Conservation (phyloP, 768 basidiomycete species). For the Crepidotus variabilis region DNA sequence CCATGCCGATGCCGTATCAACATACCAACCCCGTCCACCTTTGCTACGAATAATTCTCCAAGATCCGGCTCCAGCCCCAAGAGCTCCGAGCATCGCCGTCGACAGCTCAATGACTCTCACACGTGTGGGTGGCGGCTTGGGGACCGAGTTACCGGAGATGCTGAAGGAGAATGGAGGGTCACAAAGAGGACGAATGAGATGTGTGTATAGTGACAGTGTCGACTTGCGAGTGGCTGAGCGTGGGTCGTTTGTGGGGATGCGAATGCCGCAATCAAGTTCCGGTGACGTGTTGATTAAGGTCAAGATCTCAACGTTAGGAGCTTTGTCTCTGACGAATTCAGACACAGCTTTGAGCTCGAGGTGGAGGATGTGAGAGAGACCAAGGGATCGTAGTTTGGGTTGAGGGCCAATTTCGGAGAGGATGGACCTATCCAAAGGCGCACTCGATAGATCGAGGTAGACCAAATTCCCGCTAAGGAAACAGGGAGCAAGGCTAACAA, state of each 20-base stretch:
- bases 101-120: slow-evolving; percentile 88
- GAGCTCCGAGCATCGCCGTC: slow-evolving; percentile 59
- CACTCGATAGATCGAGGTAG: slow-evolving; percentile 89
- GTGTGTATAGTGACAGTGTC: slow-evolving; percentile 70
- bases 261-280: slow-evolving; percentile 59
- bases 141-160: slow-evolving; percentile 26
- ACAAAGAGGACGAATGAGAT: slow-evolving; percentile 77
- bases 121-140: slow-evolving; percentile 55
- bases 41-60: slow-evolving; percentile 93
- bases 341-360: slow-evolving; percentile 65
- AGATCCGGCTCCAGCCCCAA: slow-evolving; percentile 76
- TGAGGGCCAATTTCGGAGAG: slow-evolving; percentile 57
- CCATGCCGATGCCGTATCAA: slow-evolving; percentile 87
- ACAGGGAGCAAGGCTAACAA: slow-evolving; percentile 74
- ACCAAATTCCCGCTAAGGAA: slow-evolving; percentile 70
- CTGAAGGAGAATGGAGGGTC: slow-evolving; percentile 73
- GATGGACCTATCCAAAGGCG: slow-evolving; percentile 61
- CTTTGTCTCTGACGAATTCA: slow-evolving; percentile 64
- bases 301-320: slow-evolving; percentile 79
- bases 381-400: slow-evolving; percentile 78
- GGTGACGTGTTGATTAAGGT: slow-evolving; percentile 76
- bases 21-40: slow-evolving; percentile 93
- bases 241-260: slow-evolving; percentile 32
- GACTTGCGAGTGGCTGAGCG: slow-evolving; percentile 57
- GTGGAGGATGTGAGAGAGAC: slow-evolving; percentile 80